A percentile compares a stretch with the other conserved stretches of the same genome.
These are phyloP conservation scores for Trichoderma orchidacearum DNA, from an alignment of 495 filamentous ascomycete species.

Conservation along the genomic window DNA sequence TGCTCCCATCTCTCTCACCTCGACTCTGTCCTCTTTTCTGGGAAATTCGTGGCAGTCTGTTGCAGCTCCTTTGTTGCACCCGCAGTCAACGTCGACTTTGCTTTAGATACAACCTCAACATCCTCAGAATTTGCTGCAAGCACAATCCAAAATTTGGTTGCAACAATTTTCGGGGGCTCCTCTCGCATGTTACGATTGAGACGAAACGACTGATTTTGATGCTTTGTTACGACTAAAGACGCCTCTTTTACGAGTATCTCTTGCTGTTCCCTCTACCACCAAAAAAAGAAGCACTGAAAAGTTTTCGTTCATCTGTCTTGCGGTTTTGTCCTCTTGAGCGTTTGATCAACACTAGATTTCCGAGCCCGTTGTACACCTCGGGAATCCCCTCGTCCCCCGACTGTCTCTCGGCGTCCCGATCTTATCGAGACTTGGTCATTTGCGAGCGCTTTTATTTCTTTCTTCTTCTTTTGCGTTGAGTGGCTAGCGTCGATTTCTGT, in stretches of 20 bases:
- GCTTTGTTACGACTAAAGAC: neutral
- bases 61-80: too few relatives aligned
- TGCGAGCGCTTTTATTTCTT: neutral
- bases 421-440: neutral
- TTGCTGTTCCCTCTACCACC: neutral
- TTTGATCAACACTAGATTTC: neutral
- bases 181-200: neutral
- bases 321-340: neutral
- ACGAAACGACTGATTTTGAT: constrained; percentile 1
- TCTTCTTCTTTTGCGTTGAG: too few relatives aligned
- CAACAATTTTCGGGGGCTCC: neutral
- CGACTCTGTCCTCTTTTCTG: neutral
- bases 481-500: neutral
- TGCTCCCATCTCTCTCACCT: neutral
- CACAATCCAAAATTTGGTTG: too few relatives aligned
- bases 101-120: neutral
- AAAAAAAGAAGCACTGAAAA: neutral
- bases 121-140: neutral
- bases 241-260: neutral
- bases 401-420: neutral
- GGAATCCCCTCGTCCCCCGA: neutral
- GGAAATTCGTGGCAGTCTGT: neutral
- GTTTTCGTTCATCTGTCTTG: neutral
- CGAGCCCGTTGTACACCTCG: neutral
- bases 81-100: neutral